phyloP scores from a whole-genome alignment of 2,329 filamentous ascomycete species.

The Emergomyces pasteurianus region DNA sequence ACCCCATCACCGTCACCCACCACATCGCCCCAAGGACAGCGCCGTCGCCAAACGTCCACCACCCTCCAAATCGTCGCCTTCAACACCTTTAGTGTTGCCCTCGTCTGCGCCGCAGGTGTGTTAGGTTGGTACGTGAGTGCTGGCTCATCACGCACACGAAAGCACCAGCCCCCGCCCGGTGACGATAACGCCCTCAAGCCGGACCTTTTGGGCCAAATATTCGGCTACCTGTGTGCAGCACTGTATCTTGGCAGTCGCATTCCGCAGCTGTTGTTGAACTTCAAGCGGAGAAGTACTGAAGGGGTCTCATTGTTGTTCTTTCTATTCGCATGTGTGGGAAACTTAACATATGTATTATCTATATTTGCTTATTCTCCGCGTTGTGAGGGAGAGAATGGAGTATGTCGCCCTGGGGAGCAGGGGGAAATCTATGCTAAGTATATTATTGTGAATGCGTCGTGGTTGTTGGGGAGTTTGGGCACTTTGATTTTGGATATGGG shows the following conservation, averaged over 20 bases:
- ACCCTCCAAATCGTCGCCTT: conserved; percentile 45
- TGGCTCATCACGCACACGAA: conserved; percentile 26
- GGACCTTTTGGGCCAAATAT: conserved; percentile 71
- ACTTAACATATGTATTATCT: conserved; percentile 81
- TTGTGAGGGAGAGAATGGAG: conserved; percentile 36
- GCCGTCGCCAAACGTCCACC: conserved; percentile 25
- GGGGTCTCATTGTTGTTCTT: conserved; percentile 93
- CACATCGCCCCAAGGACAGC: background rate
- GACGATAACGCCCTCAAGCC: conserved; percentile 44
- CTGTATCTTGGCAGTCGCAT: conserved; percentile 83
- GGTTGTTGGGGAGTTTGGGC: conserved; percentile 80
- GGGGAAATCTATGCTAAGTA: conserved; percentile 61
- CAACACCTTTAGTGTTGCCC: conserved; percentile 62
- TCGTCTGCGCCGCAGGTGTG: conserved; percentile 74
- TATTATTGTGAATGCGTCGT: conserved; percentile 79
- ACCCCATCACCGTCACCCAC: conserved; percentile 13
- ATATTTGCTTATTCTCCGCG: conserved; percentile 81
- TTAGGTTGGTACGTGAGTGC: conserved; percentile 72
- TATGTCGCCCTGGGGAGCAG: conserved; percentile 56
- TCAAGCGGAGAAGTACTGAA: conserved; percentile 81
- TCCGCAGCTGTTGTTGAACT: conserved; percentile 86
- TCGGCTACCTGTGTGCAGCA: conserved; percentile 82
- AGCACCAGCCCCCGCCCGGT: conserved; percentile 14
- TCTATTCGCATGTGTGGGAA: conserved; percentile 89
- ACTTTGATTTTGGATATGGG: conserved; percentile 73